Percentiles rank a stretch among this genome's conserved stretches.
Conservation (phyloP, 176 grass and related monocot genomes). For the Otatea glauca region DNA sequence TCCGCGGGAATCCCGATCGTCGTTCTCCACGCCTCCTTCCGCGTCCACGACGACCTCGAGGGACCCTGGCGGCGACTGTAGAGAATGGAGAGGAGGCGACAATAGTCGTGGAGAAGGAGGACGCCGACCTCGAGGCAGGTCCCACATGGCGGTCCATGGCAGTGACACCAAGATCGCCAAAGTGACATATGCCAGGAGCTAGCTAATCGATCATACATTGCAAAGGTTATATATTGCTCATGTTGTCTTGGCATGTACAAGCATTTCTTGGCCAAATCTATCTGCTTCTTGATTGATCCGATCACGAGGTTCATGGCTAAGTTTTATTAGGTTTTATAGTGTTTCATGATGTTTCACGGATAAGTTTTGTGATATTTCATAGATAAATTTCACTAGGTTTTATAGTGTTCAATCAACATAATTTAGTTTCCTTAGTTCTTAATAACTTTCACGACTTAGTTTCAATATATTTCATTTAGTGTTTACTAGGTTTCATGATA, state of each 20-base stretch:
- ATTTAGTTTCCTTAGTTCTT: too few relatives aligned
- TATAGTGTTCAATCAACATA: too few relatives aligned
- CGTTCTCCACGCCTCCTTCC: slow-evolving; percentile 72
- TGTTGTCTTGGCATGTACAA: slow-evolving; percentile 23
- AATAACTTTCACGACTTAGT: too few relatives aligned
- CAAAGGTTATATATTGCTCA: neutral
- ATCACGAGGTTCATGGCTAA: neutral
- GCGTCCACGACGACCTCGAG: slow-evolving; percentile 71
- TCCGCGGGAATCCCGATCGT: slow-evolving; percentile 55
- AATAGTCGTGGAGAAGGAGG: slow-evolving; percentile 74
- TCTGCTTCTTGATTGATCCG: slow-evolving; percentile 27
- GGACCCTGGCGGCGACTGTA: slow-evolving; percentile 16
- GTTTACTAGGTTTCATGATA: too few relatives aligned
- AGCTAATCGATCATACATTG: slow-evolving; percentile 30
- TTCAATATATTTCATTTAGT: too few relatives aligned
- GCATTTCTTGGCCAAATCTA: slow-evolving; percentile 34
- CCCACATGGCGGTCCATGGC: slow-evolving; percentile 51
- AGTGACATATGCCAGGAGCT: slow-evolving; percentile 36
- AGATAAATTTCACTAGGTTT: too few relatives aligned
- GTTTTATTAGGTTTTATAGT: too few relatives aligned
- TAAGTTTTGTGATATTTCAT: too few relatives aligned
- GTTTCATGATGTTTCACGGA: too few relatives aligned
- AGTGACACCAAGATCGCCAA: slow-evolving; percentile 45
- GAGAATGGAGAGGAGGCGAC: slow-evolving; percentile 28
- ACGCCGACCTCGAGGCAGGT: slow-evolving; percentile 60